Conservation (phyloP, 306 rosid species). For the Albizia julibrissin region DNA sequence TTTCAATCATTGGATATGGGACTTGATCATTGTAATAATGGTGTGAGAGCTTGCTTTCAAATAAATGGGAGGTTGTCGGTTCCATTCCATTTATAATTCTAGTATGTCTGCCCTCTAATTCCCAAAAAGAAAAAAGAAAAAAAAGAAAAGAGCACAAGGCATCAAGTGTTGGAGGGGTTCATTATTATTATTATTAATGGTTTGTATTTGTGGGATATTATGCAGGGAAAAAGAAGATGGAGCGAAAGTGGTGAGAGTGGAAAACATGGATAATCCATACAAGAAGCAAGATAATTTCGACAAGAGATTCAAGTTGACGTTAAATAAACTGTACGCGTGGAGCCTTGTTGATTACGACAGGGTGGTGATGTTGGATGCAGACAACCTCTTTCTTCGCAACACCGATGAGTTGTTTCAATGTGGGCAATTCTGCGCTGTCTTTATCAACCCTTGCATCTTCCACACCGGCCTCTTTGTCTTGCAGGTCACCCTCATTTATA, state of each 20-base stretch:
- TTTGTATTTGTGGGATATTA: not conserved
- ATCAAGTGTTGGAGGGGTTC: not conserved
- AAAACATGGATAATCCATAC: slow-evolving; percentile 75
- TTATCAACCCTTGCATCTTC: slow-evolving; percentile 82
- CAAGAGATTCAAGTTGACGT: slow-evolving; percentile 61
- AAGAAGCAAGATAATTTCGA: slow-evolving; percentile 59
- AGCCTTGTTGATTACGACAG: slow-evolving; percentile 72
- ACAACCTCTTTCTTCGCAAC: slow-evolving; percentile 71
- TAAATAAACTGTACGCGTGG: slow-evolving; percentile 86
- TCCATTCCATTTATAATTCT: too few species aligned
- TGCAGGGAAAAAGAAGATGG: slow-evolving; percentile 75
- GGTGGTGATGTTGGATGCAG: slow-evolving; percentile 81
- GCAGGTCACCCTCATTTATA: slow-evolving; percentile 44
- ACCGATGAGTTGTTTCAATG: slow-evolving; percentile 83
- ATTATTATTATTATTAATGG: not conserved
- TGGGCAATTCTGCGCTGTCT: slow-evolving; percentile 80
- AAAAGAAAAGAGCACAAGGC: not conserved
- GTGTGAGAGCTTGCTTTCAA: too few species aligned
- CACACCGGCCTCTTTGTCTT: slow-evolving; percentile 86
- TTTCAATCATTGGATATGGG: too few species aligned
- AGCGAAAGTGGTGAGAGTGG: slow-evolving; percentile 77
- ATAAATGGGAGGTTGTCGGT: too few species aligned
- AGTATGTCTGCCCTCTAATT: too few species aligned
- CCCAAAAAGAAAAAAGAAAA: too few species aligned
- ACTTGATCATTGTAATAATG: too few species aligned